Base-by-base conservation (phyloP, 345 rosid genomes). In the Populus ilicifolia region DNA sequence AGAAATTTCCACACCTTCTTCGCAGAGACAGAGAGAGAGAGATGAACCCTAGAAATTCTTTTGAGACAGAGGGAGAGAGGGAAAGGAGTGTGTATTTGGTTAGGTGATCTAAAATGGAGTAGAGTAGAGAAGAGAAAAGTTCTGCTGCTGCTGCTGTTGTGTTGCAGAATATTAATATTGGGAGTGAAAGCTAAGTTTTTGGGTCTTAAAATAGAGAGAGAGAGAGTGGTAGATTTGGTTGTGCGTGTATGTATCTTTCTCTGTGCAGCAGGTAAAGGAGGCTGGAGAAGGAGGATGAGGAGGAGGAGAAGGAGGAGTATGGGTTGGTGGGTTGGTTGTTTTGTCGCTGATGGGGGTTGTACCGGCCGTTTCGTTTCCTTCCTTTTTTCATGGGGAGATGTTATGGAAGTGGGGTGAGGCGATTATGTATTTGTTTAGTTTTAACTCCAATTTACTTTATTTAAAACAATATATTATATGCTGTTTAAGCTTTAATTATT, bases 21-120 rank as follows among this genome's bases (percentile, higher is more conserved):
- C 20, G 33, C 17, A 33, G 20, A 38, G 25, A 36, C 23, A 41
- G 44, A 41, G 46, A 48, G 35, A 41, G 69, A 39, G 17, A 38
- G 29, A 62, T 48, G 21, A 46, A 33, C 33, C 30, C 46, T 13
- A 48, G 67, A 59, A 56, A 76, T 6, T 13, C 61, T 14, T 61
- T 41, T 63, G 64, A 52, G 16, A 54, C 9, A 63, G 78, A 23
- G 36, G 36, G 62, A 14, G 71, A 21, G 75, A 65, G 36, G 44
- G 67, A 20, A 39, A 11, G 41, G 64, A 36, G 56, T 38, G 61
- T 17, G 11, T 46, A 48, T 78, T 12, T 70, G 25, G 65, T 61
- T 21, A 73, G 74, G 74, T 79, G 75, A 73, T 27, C 17, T 5
- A 18, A 64, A 64, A 64, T 18, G 67, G 38, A 56, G 62, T 8